Conservation (phyloP, 2,329 filamentous ascomycete species). For the Dothideomycetidae sp. region DNA sequence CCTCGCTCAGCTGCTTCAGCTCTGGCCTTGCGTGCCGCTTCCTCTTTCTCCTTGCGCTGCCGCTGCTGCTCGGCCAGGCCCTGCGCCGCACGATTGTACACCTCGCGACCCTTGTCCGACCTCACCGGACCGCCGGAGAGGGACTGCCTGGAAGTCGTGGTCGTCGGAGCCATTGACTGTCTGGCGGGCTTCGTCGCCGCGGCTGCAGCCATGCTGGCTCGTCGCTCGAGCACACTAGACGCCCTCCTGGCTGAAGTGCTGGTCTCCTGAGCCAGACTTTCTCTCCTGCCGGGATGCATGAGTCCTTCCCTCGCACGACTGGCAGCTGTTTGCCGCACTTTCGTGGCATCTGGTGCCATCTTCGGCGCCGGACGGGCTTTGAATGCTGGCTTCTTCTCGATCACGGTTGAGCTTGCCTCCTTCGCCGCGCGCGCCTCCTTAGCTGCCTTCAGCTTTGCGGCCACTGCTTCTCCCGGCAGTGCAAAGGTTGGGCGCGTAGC, state of each 20-base stretch:
- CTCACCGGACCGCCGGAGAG: slow-evolving; percentile 16
- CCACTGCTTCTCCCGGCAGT: slow-evolving; percentile 39
- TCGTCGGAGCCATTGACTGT: no score
- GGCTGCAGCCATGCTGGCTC: slow-evolving; percentile 7
- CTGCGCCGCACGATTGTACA: slow-evolving; percentile 31
- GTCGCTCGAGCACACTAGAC: slow-evolving; percentile 13
- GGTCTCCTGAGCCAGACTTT: background rate
- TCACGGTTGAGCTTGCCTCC: slow-evolving; percentile 23
- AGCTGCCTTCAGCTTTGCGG: slow-evolving; percentile 38
- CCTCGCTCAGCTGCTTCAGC: slow-evolving; percentile 33
- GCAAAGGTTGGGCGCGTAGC: slow-evolving; percentile 37
- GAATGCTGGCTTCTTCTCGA: slow-evolving; percentile 26
- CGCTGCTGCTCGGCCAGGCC: slow-evolving; percentile 28
- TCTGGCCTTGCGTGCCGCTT: slow-evolving; percentile 33
- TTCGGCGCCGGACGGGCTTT: slow-evolving; percentile 33
- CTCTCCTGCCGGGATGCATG: slow-evolving; percentile 12
- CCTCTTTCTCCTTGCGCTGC: slow-evolving; percentile 32
- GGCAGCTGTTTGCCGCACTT: slow-evolving; percentile 33
- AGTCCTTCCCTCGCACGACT: slow-evolving; percentile 28
- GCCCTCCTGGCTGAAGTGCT: slow-evolving; percentile 13
- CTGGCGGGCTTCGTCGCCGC: slow-evolving; percentile 7
- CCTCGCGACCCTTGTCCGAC: slow-evolving; percentile 29
- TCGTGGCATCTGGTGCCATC: slow-evolving; percentile 1
- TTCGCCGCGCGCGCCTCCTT: slow-evolving; percentile 34
- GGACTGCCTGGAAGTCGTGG: no score